These are phyloP conservation scores for Apiospora rasikravindrae DNA, from an alignment of 2,329 filamentous ascomycete species.

Conservation along the genomic window DNA sequence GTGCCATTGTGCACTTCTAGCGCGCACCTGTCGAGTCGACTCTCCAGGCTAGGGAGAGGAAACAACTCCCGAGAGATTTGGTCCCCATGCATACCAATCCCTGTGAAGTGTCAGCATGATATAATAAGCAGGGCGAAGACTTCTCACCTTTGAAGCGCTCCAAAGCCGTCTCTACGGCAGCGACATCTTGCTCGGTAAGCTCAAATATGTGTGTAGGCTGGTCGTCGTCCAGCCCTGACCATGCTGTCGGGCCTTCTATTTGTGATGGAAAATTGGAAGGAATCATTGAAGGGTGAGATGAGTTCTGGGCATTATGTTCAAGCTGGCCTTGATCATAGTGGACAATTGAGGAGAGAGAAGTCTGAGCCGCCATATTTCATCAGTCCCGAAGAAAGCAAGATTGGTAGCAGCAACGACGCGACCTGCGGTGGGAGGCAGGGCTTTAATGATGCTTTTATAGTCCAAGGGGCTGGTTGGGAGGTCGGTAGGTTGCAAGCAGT, in stretches of 20 bases:
- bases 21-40: slow-evolving; percentile 42
- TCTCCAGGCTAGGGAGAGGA: slow-evolving; percentile 44
- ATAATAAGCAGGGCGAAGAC: slow-evolving; percentile 19
- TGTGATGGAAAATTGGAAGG: slow-evolving; percentile 24
- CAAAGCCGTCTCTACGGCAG: slow-evolving; percentile 33
- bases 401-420: background rate
- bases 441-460: background rate
- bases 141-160: slow-evolving; percentile 33
- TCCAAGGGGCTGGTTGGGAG: background rate
- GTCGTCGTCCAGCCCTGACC: slow-evolving; percentile 28
- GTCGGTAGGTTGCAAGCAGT: background rate
- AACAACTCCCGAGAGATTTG: slow-evolving; percentile 46
- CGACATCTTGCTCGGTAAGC: slow-evolving; percentile 29
- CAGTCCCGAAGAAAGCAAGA: background rate
- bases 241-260: slow-evolving; percentile 28
- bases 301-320: background rate
- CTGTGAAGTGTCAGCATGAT: slow-evolving; percentile 28
- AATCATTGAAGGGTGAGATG: background rate
- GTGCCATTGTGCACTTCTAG: slow-evolving; percentile 45
- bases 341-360: background rate
- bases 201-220: slow-evolving; percentile 23
- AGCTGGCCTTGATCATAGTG: background rate
- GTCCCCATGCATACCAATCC: slow-evolving; percentile 43
- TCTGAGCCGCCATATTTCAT: background rate
- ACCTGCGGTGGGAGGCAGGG: background rate